Percentiles rank a stretch among this genome's conserved stretches.
Conservation (phyloP, 139 green algal species). For the Chlamydomonas sphaeroides region DNA sequence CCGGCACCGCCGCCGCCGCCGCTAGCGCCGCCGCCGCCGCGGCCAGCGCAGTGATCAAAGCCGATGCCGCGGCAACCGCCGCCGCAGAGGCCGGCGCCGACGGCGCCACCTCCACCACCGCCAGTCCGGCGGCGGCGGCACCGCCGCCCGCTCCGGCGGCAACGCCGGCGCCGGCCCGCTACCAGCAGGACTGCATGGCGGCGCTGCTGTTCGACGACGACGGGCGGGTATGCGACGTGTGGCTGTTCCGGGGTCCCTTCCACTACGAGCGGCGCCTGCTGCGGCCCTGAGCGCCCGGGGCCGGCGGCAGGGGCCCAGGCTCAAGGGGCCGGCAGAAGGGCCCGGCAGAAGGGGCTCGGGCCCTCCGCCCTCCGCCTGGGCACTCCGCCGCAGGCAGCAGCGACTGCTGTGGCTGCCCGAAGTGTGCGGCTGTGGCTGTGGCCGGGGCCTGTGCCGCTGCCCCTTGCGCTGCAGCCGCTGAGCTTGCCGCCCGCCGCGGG, state of each 20-base stretch:
- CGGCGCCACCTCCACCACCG: background rate
- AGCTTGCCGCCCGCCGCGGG: too few species aligned
- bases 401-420: too few species aligned
- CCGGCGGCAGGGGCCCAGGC: too few species aligned
- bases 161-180: background rate
- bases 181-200: constrained; percentile 42
- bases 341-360: too few species aligned
- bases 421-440: too few species aligned
- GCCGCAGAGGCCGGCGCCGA: background rate
- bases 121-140: too few species aligned
- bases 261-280: constrained; percentile 23
- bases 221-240: constrained; percentile 16
- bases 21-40: constrained; percentile 35
- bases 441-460: too few species aligned
- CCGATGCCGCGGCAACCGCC: background rate
- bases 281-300: too few species aligned
- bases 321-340: too few species aligned
- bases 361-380: too few species aligned
- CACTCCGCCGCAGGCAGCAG: too few species aligned
- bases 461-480: too few species aligned
- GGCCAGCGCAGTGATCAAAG: constrained; percentile 19
- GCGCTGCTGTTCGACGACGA: constrained; percentile 33
- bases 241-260: constrained; percentile 23
- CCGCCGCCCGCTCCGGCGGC: background rate
- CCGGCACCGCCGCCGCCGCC: constrained; percentile 33